Conservation (phyloP, 345 rosid species). For the Populus davidiana region DNA sequence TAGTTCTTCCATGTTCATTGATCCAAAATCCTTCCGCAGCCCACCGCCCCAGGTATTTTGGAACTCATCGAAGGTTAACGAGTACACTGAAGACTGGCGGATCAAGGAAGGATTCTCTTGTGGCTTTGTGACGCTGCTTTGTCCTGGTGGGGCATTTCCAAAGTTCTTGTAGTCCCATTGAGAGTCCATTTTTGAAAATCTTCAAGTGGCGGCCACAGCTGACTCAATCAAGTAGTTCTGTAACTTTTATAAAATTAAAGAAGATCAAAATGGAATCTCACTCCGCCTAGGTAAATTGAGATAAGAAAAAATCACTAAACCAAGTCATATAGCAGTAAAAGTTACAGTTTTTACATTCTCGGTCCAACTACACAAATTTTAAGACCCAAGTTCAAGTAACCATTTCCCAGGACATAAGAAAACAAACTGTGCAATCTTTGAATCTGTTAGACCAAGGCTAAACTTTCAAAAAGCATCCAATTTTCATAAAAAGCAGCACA, state of each 20-base stretch:
- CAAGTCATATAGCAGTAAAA: constrained; percentile 13
- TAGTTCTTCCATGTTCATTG: constrained; percentile 36
- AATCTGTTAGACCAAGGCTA: not conserved
- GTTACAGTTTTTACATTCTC: not conserved
- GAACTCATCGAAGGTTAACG: constrained; percentile 35
- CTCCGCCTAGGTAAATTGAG: constrained; percentile 12
- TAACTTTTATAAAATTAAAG: constrained; percentile 15
- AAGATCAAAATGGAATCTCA: constrained; percentile 10
- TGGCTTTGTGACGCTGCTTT: constrained; percentile 16
- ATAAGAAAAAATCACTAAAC: constrained; percentile 19
- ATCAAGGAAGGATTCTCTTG: not conserved
- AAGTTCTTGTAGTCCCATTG: constrained; percentile 23
- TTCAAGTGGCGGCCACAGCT: constrained; percentile 14
- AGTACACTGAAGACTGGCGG: constrained; percentile 29
- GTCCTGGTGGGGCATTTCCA: constrained; percentile 7
- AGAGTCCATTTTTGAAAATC: constrained; percentile 48
- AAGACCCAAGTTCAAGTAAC: not conserved
- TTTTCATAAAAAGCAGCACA: not conserved
- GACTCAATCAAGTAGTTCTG: constrained; percentile 13
- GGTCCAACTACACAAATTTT: not conserved
- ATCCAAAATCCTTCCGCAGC: constrained; percentile 29
- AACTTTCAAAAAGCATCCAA: constrained; percentile 9
- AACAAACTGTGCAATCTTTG: not conserved
- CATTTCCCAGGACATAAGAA: not conserved
- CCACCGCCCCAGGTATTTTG: constrained; percentile 32